Evolutionary conservation across 768 basidiomycete species (phyloP).

Genomic region (Strobilomyces confusus): DNA sequence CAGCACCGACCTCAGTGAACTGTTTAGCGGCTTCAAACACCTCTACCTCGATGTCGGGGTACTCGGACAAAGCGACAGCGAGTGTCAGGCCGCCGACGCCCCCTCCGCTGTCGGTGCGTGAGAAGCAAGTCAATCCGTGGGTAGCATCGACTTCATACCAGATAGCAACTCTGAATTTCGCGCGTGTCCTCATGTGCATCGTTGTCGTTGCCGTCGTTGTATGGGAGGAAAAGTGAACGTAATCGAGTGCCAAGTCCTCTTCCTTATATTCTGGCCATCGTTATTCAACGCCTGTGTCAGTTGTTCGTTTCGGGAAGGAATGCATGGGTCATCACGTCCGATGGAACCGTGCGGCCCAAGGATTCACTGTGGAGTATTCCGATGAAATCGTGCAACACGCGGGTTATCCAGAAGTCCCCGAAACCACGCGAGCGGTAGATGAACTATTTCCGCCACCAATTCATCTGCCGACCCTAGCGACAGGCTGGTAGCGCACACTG

Average conservation of each 20-base stretch:
- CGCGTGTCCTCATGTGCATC: constrained; percentile 9
- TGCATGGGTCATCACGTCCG: constrained; percentile 11
- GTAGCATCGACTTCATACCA: constrained; percentile 14
- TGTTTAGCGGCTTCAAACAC: constrained; percentile 51
- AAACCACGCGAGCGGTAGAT: not conserved
- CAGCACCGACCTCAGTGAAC: constrained; percentile 57
- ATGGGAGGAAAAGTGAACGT: not conserved
- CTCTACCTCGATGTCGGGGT: constrained; percentile 52
- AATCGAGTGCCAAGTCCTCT: not conserved
- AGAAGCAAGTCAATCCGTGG: not conserved
- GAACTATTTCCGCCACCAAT: not conserved
- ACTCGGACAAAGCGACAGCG: constrained; percentile 35
- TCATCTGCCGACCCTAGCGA: not conserved
- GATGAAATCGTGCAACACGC: constrained; percentile 22
- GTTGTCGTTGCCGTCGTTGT: not conserved
- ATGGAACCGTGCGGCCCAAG: constrained; percentile 19
- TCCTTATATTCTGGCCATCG: not conserved
- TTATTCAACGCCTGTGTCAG: not conserved
- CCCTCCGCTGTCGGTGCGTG: constrained; percentile 32
- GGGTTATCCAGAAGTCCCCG: not conserved
- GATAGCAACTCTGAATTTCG: constrained; percentile 29
- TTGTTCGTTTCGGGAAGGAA: constrained; percentile 4
- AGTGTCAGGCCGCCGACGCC: constrained; percentile 40
- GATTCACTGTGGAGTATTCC: not conserved
- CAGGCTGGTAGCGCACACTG: not conserved